Base-by-base conservation (phyloP, 106 monocot species). In the Amphibolis antarctica region DNA sequence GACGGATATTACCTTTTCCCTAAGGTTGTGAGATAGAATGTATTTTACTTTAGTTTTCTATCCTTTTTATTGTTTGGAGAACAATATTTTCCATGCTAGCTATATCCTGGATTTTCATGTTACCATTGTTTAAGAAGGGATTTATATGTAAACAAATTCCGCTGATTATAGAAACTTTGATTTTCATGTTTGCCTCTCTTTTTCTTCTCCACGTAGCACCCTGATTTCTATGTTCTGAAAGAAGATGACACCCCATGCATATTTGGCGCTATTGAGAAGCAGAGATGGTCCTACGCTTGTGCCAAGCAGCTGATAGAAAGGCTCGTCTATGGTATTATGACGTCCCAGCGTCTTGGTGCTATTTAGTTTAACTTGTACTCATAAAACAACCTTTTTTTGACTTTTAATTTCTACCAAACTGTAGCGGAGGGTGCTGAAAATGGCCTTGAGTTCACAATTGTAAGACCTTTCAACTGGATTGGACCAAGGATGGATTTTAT, bases 401-500 rank as follows among this genome's bases (percentile, higher is more conserved):
- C 0, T 50, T 76, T 44, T 45, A 0, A 46, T 63, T 18, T 28
- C 36, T 25, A 24, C 13, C 51, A 66, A 3, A 42, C 28, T 19
- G 10, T 65, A 86, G 86, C 82, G 19, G 86, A 86, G 71, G 86
- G 82, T 65, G 86, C 82, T 0, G 86, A 86, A 67, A 82, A 86
- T 68, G 86, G 74, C 10, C 79, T 82, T 44, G 70, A 82, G 36
- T 86, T 82, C 64, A 79, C 82, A 19, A 86, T 82, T 27, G 82
- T 86, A 3, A 79, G 86, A 54, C 86, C 86, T 64, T 86, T 82
- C 71, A 86, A 86, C 36, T 86, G 82, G 82, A 82, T 86, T 60
- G 86, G 86, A 42, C 86, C 86, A 29, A 76, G 86, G 71, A 82
- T 82, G 86, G 86, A 86, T 74, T 86, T 86, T 48, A 86, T 86